Conservation (phyloP, 139 green algal genomes). For the Closterium sp. region DNA sequence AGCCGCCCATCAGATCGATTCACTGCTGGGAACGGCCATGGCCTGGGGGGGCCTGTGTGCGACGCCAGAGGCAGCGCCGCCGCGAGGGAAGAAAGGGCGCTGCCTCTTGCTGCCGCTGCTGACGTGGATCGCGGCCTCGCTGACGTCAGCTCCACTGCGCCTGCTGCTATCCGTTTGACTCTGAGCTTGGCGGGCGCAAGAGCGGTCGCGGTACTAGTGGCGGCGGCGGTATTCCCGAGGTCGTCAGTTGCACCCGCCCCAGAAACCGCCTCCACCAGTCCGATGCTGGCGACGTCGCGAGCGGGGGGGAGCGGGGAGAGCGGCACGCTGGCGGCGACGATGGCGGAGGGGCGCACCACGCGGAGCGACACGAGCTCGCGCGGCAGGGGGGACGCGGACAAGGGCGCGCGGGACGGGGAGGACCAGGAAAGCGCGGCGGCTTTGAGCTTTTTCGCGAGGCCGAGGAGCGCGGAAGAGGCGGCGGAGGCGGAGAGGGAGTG, state of each 20-base stretch:
- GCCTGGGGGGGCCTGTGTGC: not conserved
- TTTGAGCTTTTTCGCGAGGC: not conserved
- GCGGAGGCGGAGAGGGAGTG: not conserved
- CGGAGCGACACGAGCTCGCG: conserved; percentile 3
- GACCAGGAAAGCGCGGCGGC: not conserved
- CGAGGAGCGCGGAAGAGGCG: not conserved
- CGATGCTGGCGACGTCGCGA: not conserved
- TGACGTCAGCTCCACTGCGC: conserved; percentile 1
- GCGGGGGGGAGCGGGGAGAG: not conserved
- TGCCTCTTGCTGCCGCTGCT: not conserved
- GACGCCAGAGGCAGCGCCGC: not conserved
- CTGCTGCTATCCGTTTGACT: conserved; percentile 20
- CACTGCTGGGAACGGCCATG: conserved; percentile 18
- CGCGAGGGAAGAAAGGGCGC: not conserved
- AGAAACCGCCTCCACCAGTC: not conserved
- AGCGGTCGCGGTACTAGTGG: not conserved
- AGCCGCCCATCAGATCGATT: conserved; percentile 4
- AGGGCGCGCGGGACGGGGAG: not conserved
- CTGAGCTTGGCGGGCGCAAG: not conserved
- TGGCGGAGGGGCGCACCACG: conserved; percentile 12
- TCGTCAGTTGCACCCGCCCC: not conserved
- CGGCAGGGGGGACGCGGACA: not conserved
- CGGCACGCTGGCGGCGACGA: not conserved
- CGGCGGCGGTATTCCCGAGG: not conserved
- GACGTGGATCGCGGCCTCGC: not conserved